Conservation (phyloP, 768 basidiomycete species). For the Boletus rubescentipes region DNA sequence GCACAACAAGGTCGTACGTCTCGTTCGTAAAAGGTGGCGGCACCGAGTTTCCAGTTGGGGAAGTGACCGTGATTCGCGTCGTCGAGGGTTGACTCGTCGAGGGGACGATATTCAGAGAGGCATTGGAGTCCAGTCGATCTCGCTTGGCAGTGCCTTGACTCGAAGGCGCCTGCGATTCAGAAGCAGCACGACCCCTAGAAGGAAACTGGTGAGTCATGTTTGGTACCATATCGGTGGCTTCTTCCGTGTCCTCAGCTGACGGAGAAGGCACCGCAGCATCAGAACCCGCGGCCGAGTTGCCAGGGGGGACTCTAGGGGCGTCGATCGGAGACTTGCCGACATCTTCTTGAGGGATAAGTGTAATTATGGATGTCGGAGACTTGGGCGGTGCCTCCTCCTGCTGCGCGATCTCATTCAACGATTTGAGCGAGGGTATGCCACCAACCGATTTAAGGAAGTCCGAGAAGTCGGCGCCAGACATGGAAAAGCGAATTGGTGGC, state of each 20-base stretch:
- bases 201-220: slow-evolving; percentile 11
- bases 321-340: neutral
- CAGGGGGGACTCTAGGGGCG: neutral
- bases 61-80: slow-evolving; percentile 46
- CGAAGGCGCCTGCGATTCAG: slow-evolving; percentile 29
- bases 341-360: slow-evolving; percentile 11
- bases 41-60: slow-evolving; percentile 35
- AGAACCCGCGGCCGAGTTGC: neutral
- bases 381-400: slow-evolving; percentile 36
- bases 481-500: slow-evolving; percentile 89
- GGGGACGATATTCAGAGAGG: slow-evolving; percentile 17
- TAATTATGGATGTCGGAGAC: slow-evolving; percentile 22
- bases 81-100: slow-evolving; percentile 5
- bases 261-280: neutral
- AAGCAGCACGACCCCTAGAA: slow-evolving; percentile 29
- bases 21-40: slow-evolving; percentile 32
- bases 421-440: slow-evolving; percentile 46
- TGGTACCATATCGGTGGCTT: slow-evolving; percentile 16
- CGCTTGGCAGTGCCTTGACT: slow-evolving; percentile 10
- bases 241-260: slow-evolving; percentile 5
- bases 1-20: slow-evolving; percentile 44
- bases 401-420: slow-evolving; percentile 46
- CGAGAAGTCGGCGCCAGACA: slow-evolving; percentile 80
- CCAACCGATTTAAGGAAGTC: slow-evolving; percentile 64
- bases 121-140: slow-evolving; percentile 28